phyloP scores from a whole-genome alignment of 106 monocot genomes.

The Dendrobium chrysotoxum region DNA sequence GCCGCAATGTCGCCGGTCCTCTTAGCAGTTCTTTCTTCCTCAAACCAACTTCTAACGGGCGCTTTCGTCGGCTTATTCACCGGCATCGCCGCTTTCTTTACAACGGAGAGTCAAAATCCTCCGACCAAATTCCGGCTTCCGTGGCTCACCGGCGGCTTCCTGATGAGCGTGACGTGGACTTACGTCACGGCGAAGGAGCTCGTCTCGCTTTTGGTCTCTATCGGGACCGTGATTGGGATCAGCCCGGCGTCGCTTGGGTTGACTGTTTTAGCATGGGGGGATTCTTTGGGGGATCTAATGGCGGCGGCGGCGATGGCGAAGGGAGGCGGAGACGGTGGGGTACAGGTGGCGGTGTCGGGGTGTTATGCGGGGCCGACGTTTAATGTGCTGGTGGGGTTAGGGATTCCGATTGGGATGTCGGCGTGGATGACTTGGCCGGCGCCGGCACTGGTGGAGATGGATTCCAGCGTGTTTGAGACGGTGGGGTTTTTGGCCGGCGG shows the following conservation, averaged over 20 bases:
- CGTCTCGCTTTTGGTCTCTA: conserved; percentile 44
- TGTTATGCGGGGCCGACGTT: conserved; percentile 61
- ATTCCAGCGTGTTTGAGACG: conserved; percentile 20
- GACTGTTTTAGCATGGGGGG: conserved; percentile 54
- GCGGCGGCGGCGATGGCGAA: conserved; percentile 24
- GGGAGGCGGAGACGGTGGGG: conserved; percentile 21
- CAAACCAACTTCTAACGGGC: neutral
- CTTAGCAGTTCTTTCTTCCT: conserved; percentile 12
- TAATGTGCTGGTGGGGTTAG: conserved; percentile 38
- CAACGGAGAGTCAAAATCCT: conserved; percentile 24
- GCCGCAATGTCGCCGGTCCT: conserved; percentile 34
- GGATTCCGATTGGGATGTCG: conserved; percentile 27
- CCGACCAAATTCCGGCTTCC: conserved; percentile 27
- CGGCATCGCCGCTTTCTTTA: conserved; percentile 21
- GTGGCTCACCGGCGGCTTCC: conserved; percentile 53
- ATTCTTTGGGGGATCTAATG: conserved; percentile 51
- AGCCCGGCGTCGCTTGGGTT: conserved; percentile 37
- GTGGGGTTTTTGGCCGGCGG: conserved; percentile 29
- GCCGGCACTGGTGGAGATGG: neutral
- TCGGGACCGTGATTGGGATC: conserved; percentile 24
- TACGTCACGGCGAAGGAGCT: conserved; percentile 52
- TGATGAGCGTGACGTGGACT: conserved; percentile 57
- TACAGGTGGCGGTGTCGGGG: conserved; percentile 42
- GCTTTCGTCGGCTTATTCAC: conserved; percentile 15
- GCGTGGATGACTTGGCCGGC: conserved; percentile 19